Evolutionary conservation across 2,329 filamentous ascomycete species (phyloP), one percentile per base, ranked within the genome.

Genomic region (Paramyrothecium roridum): DNA sequence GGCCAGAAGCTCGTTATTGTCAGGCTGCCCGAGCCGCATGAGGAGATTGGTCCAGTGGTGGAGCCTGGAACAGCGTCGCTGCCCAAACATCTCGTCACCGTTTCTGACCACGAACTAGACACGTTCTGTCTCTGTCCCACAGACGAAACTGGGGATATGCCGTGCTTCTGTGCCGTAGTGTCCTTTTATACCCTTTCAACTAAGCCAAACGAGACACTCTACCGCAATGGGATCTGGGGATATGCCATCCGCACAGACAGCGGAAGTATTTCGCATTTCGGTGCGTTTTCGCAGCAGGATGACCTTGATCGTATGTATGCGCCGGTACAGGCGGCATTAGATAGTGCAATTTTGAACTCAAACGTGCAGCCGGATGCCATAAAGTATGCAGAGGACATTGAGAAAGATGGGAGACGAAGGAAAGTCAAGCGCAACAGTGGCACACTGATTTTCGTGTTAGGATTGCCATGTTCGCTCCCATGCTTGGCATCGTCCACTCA

Each of bases 391-490:
- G 4, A n/a, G 20, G 8, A 45, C 40, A 13, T 8, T 13, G 40
- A 45, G 17, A 13, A 45, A 21, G 40, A 45, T 13, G 12, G 6
- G 6, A n/a, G 40, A 13, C 17, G 17, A 8, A 13, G 16, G 4
- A 45, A 21, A 45, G 17, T 45, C 4, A n/a, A n/a, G 40, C 20
- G 17, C 17, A 45, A n/a, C 12, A 45, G 40, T 21, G 16, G 40
- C 40, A 45, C 34, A 16, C 20, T 47, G 43, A 54, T 53, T 17
- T 17, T 23, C 23, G 37, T 47, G 20, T 45, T 13, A 13, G 40
- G 34, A 57, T 57, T 21, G 45, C 52, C 21, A 16, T 56, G 8
- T 54, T 58, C 34, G 52, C 55, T 26, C 52, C 56, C 45, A 19
- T 51, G 55, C 48, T 52, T 55, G 26, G 26, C 26, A 4, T 30